Base-by-base conservation (phyloP, 2,329 filamentous ascomycete species). In the Sphaceloma murrayae region DNA sequence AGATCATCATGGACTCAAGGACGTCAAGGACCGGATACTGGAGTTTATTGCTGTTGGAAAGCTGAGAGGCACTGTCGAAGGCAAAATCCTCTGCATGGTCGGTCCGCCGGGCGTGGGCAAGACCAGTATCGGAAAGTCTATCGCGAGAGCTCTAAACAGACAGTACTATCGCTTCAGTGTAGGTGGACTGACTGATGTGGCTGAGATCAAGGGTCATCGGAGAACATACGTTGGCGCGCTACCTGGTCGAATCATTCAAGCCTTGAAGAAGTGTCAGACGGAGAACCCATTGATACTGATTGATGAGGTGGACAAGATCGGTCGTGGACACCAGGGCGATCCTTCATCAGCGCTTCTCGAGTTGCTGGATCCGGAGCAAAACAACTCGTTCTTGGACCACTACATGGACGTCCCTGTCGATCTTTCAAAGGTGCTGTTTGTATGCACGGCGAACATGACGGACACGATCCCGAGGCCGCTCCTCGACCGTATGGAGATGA, bases 151-250 rank as follows among this genome's bases (percentile, higher is more conserved):
- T 19, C 69, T 98, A 47, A 95, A 95, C 66, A 75, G 93, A 48
- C 82, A 98, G 59, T 98, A 98, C 69, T 98, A 98, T 69, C 78
- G 91, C 54, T 98, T 98, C 72, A 95, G 88, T 58, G 91, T 98
- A 6, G 91, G 91, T 59, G 91, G 91, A 54, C 73, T 98, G 53
- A 94, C 89, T 3, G 91, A 98, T 64, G 93, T 98, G 51, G 91
- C 91, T 13, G 91, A 98, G 62, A 96, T 98, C 72, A 98, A 98
- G 69, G 91, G 91, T 40, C 91, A 98, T 62, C 77, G 91, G 56
- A 77, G 91, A 55, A 98, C 91, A 2, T 98, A 98, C 55, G 91
- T 98, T 43, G 91, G 93, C 50, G 91, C 91, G 18, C 69, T 98
- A 26, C 91, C 91, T 3, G 93, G 91, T 40, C 84, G 93, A 48